Evolutionary conservation across 2,329 filamentous ascomycete genomes (phyloP), one percentile per base, ranked within the genome.

Genomic region (Calycina herbarum): DNA sequence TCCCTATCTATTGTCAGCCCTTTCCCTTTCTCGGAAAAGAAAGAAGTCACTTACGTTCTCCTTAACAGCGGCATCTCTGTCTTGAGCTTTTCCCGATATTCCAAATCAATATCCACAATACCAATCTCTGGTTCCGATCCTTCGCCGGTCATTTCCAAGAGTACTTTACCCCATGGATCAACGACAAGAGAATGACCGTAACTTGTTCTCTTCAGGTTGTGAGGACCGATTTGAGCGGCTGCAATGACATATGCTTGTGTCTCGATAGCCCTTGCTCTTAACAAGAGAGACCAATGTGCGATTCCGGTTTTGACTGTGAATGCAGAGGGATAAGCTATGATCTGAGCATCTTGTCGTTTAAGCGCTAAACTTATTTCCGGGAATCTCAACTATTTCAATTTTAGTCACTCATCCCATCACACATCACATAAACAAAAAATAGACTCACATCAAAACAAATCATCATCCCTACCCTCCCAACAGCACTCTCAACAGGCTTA

Each of bases 111-210:
- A 70, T 87, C 82, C 2, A 83, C 82, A 42, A 79, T 75, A 3
- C 78, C 79, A 68, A 85, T 79, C 60, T 82, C 78, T 6, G 82
- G 78, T 63, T 82, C 79, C 24, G 67, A 59, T 0, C 71, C 73
- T 45, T 74, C 80, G 0, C 87, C 88, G 51, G 82, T 83, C 74
- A 89, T 82, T 73, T 89, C 83, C 3, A 89, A 83, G 51, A 92
- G 75, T 0, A 97, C 84, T 64, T 86, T 83, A 0, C 94, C 94
- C 93, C 93, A 97, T 0, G 94, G 94, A 76, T 92, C 89, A 31
- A 97, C 83, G 58, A 96, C 90, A 80, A 96, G 87, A 72, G 90
- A 92, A 76, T 92, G 89, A 0, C 94, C 94, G 78, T 95, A 97
- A 77, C 92, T 96, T 33, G 85, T 84, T 65, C 94, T 82, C 78